These are phyloP conservation scores for Polytrichum commune DNA, from an alignment of 225 moss, liverwort and hornwort species.

Conservation along the genomic window DNA sequence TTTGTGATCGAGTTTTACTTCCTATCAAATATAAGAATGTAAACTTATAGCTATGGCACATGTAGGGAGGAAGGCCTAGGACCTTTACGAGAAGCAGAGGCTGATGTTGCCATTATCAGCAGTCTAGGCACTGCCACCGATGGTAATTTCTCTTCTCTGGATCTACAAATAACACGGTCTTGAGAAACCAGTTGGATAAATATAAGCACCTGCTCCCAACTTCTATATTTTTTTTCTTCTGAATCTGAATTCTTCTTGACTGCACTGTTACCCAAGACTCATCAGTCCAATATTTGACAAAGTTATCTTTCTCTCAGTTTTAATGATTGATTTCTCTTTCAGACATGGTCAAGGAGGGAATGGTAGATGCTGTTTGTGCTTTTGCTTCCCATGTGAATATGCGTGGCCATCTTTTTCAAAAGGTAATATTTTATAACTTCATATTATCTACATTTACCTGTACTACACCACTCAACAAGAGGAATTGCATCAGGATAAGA, in stretches of 20 bases:
- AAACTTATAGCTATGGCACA: neutral
- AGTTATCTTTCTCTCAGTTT: neutral
- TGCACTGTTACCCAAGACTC: no score
- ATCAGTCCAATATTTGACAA: neutral
- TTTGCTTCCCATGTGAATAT: conserved; percentile 48
- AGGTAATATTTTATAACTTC: conserved; percentile 18
- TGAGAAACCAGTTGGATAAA: neutral
- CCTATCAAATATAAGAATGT: no score
- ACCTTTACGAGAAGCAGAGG: conserved; percentile 52
- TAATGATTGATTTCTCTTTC: conserved; percentile 8
- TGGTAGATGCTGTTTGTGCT: conserved; percentile 59
- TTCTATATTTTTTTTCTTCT: no score
- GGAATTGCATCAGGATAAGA: no score
- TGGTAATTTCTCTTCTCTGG: conserved; percentile 21
- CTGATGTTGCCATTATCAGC: conserved; percentile 51
- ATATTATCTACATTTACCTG: no score
- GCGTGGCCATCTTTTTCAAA: conserved; percentile 37
- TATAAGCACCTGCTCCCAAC: no score
- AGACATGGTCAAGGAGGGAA: conserved; percentile 43
- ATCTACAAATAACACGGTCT: neutral
- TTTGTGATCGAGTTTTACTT: no score
- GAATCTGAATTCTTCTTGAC: no score
- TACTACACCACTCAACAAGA: no score
- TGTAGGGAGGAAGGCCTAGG: conserved; percentile 52
- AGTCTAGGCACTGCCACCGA: conserved; percentile 36